Evolutionary conservation across 371 early-diverging fungal species (phyloP), one percentile per base, ranked within the genome.

Genomic region (Mucor saturninus): DNA sequence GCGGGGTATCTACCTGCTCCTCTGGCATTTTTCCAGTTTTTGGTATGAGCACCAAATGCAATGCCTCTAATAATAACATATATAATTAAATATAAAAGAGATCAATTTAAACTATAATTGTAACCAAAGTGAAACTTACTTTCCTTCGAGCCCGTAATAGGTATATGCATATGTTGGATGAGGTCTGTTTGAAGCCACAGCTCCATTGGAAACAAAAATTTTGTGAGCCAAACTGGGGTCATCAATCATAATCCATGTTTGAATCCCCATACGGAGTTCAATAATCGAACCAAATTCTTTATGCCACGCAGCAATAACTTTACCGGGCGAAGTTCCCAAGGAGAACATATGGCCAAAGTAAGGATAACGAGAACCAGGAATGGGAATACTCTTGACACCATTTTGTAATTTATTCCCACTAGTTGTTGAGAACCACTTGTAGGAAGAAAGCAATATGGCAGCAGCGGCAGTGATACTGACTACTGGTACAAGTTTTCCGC

Each of bases 261-360:
- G 64, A 5, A 42, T 42, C 11, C 69, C 69, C 59, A 68, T 59
- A 9, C 53, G 29, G 9, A 68, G 5, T 8, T 61, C 37, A 32
- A 64, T 55, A 7, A 68, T 59, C 4, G 64, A 64, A 5, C 64
- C 61, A 8, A 52, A 15, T 32, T 63, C 46, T 30, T 56, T 32
- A 38, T 68, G 69, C 69, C 69, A 68, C 52, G 55, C 28, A 9
- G 21, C 10, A 13, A 68, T 45, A 13, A 45, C 35, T 8, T n/a
- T 31, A 4, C 35, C 45, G 9, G 69, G 69, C 8, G 39, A 10
- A 11, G 28, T 21, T 0, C 69, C 68, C 39, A 68, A 28, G 11
- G 69, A 59, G 13, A 68, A 10, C 64, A 68, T 40, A 11, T 68
- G 69, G 2, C 66, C 68, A n/a, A 66, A 14, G 31, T 43, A 52